Conservation (phyloP, 2,329 filamentous ascomycete species). For the Trichoderma sp. region DNA sequence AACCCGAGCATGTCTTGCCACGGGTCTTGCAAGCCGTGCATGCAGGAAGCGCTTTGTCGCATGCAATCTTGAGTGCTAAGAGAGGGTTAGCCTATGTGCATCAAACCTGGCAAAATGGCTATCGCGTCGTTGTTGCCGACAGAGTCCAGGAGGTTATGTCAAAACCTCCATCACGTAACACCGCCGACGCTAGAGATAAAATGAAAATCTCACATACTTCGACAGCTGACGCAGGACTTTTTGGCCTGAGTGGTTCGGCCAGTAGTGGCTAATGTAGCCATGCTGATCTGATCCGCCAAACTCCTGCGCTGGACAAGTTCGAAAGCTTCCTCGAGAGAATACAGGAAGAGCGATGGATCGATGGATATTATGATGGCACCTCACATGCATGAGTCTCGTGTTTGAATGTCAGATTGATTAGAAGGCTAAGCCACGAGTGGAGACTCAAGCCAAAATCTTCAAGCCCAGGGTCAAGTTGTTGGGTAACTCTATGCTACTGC, state of each 20-base stretch:
- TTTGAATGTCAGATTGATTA: background rate
- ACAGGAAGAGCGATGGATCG: background rate
- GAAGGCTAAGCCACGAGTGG: background rate
- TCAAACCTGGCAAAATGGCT: background rate
- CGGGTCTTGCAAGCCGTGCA: constrained; percentile 15
- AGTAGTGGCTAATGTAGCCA: background rate
- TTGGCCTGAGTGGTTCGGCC: background rate
- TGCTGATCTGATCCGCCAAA: background rate
- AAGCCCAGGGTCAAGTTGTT: background rate
- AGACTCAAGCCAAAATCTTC: background rate
- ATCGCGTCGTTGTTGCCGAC: background rate
- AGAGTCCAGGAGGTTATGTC: background rate
- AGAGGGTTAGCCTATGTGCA: background rate
- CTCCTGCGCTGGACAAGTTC: background rate
- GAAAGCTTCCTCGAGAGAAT: background rate
- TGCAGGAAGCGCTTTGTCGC: constrained; percentile 7
- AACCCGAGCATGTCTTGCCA: constrained; percentile 15
- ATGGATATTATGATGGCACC: background rate
- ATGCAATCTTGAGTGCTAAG: constrained; percentile 18
- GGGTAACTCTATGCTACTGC: background rate
- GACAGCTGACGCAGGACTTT: constrained; percentile 13
- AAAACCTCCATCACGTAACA: background rate
- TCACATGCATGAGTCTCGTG: background rate
- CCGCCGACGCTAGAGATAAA: background rate
- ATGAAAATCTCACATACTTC: constrained; percentile 11